Evolutionary conservation across 768 basidiomycete species (phyloP).

Genomic region (Calvatia gigantea): DNA sequence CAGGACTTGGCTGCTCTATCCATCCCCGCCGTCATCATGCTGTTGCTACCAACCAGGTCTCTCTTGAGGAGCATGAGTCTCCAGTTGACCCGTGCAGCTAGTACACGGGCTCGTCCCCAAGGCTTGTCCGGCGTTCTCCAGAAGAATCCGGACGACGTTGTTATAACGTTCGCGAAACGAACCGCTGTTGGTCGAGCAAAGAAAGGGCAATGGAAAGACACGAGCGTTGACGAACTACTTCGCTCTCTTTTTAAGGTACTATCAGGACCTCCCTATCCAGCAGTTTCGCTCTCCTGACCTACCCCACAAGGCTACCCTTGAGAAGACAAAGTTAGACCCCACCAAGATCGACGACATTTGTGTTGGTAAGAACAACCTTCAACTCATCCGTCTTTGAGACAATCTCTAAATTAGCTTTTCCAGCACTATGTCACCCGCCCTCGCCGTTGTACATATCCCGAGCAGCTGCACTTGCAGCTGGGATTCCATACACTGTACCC

Average conservation of each 20-base stretch:
- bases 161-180: slow-evolving; percentile 85
- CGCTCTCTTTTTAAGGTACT: slow-evolving; percentile 75
- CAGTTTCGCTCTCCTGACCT: background rate
- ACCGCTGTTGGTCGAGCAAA: slow-evolving; percentile 86
- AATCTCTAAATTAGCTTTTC: background rate
- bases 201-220: slow-evolving; percentile 92
- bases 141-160: slow-evolving; percentile 80
- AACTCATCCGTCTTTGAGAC: background rate
- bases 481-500: slow-evolving; percentile 84
- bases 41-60: slow-evolving; percentile 16
- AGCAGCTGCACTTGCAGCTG: slow-evolving; percentile 84
- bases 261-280: background rate
- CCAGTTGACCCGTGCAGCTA: slow-evolving; percentile 33
- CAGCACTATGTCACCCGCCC: slow-evolving; percentile 81
- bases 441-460: slow-evolving; percentile 81
- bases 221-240: slow-evolving; percentile 83
- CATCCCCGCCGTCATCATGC: slow-evolving; percentile 13
- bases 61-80: background rate
- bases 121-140: slow-evolving; percentile 56
- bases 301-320: slow-evolving; percentile 54
- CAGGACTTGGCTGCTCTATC: background rate
- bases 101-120: slow-evolving; percentile 33
- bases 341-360: slow-evolving; percentile 78
- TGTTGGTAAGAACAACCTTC: slow-evolving; percentile 54
- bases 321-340: slow-evolving; percentile 65